Evolutionary conservation across 306 rosid genomes (phyloP).

Genomic region (Quercus dentata): DNA sequence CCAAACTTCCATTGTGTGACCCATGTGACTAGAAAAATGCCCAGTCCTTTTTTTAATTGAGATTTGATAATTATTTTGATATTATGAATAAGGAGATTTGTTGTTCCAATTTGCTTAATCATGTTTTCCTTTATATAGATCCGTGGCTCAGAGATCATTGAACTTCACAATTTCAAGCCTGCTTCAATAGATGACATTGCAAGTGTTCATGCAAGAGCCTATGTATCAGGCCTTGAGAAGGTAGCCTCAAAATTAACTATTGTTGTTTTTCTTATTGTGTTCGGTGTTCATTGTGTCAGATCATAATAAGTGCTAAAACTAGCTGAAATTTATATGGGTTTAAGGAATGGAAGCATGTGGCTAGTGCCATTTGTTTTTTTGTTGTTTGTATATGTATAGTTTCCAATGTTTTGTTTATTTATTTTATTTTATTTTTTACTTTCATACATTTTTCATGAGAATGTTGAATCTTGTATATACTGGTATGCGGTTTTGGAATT

Average conservation of each 20-base stretch:
- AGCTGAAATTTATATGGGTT: background rate
- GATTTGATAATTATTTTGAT: background rate
- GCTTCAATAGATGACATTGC: constrained; percentile 79
- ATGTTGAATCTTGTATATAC: background rate
- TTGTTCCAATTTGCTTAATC: background rate
- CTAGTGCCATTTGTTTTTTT: background rate
- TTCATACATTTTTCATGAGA: background rate
- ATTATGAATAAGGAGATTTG: background rate
- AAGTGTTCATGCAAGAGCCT: constrained; percentile 77
- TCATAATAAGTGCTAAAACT: background rate
- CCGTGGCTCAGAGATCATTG: constrained; percentile 63
- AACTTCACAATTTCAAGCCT: constrained; percentile 64
- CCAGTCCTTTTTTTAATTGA: background rate
- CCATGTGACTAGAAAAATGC: background rate
- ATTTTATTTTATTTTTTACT: background rate
- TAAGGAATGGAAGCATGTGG: background rate
- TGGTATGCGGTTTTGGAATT: background rate
- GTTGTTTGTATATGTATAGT: background rate
- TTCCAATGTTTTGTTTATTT: background rate
- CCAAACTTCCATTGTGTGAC: background rate
- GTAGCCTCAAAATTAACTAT: constrained; percentile 28
- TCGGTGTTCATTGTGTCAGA: constrained; percentile 7
- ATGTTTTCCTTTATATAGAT: constrained; percentile 46
- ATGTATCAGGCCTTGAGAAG: constrained; percentile 86
- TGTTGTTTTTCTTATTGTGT: background rate